Percentiles rank a stretch among this genome's conserved stretches.
Evolutionary conservation across 1,284 basidiomycete genomes (phyloP).

Genomic region (Irpex lacteus): DNA sequence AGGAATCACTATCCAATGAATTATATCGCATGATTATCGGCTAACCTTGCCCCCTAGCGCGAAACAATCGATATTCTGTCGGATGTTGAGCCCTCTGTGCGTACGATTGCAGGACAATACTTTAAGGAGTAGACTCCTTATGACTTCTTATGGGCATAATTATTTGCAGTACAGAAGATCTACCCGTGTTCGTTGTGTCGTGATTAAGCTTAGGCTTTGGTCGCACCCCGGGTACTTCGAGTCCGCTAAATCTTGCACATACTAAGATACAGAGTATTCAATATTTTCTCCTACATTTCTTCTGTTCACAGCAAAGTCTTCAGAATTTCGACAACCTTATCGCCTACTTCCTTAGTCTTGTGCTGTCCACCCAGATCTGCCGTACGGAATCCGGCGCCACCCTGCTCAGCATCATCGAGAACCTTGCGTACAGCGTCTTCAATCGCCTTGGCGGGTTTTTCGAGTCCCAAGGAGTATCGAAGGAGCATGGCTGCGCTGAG

Average conservation of each 20-base stretch:
- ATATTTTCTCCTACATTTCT: constrained; percentile 6
- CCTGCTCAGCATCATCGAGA: constrained; percentile 70
- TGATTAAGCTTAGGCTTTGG: too few relatives aligned
- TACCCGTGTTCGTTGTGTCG: too few relatives aligned
- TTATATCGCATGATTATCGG: background rate
- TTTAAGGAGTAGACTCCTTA: background rate
- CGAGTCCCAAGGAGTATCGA: constrained; percentile 90
- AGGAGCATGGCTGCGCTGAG: constrained; percentile 95
- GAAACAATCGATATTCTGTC: constrained; percentile 17
- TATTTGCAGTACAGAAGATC: too few relatives aligned
- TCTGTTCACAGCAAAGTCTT: constrained; percentile 52
- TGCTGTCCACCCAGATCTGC: constrained; percentile 85
- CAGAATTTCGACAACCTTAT: constrained; percentile 79
- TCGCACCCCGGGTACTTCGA: background rate
- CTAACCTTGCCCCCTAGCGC: constrained; percentile 3
- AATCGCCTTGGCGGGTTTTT: constrained; percentile 80
- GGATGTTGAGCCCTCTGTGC: constrained; percentile 10
- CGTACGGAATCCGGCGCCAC: constrained; percentile 82
- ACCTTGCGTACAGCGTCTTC: constrained; percentile 89
- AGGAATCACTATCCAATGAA: background rate
- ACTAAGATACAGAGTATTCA: constrained; percentile 7
- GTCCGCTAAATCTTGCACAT: constrained; percentile 1
- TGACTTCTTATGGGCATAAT: too few relatives aligned
- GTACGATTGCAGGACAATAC: constrained; percentile 6
- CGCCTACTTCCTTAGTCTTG: constrained; percentile 79